Base-by-base conservation (phyloP, 331 rosid species). In the Saraca asoca region DNA sequence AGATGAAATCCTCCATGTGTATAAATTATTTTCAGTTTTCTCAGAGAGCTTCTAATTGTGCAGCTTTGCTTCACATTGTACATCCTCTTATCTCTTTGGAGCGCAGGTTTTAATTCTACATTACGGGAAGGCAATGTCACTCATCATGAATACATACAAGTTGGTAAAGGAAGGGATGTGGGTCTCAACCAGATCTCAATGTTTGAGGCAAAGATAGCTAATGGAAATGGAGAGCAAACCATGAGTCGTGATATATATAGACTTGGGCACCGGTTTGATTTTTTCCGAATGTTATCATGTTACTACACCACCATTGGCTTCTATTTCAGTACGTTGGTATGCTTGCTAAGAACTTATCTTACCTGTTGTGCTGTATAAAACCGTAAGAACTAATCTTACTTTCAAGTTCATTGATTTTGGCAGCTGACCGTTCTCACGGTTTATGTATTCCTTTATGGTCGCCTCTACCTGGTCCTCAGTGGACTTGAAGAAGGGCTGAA, bases 61-160 rank as follows among this genome's bases (percentile, higher is more conserved):
- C 64, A 41, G 7, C 5, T 60, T 75, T 19, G 53, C 48, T 39
- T 66, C 16, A 34, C 61, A 33, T 57, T 42, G 12, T 48, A 75
- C 37, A 39, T 31, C 39, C 44, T n/a, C 31, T 34, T 69, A 29
- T 71, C 45, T 51, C 33, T 69, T 2, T 73, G 70, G 24, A 60
- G 38, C 79, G 49, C 81, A 90, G 98, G 98, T 82, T 93, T 74
- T 79, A 93, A 93, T 75, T 93, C 97, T 68, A 93, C 98, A 9
- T 68, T 90, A 57, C 98, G 98, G 33, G 97, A 86, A 66, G 98
- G 97, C 8, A 90, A 79, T 68, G 91, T 93, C 62, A 93, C 98
- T 59, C 98, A 93, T 81, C 97, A 93, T 73, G 97, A 93, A 80
- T 93, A 93, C 75, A 93, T 90, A 61, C 98, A 90, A 86, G 98